Base-by-base conservation (phyloP, 2,329 filamentous ascomycete species). In the Fusarium equiseti region DNA sequence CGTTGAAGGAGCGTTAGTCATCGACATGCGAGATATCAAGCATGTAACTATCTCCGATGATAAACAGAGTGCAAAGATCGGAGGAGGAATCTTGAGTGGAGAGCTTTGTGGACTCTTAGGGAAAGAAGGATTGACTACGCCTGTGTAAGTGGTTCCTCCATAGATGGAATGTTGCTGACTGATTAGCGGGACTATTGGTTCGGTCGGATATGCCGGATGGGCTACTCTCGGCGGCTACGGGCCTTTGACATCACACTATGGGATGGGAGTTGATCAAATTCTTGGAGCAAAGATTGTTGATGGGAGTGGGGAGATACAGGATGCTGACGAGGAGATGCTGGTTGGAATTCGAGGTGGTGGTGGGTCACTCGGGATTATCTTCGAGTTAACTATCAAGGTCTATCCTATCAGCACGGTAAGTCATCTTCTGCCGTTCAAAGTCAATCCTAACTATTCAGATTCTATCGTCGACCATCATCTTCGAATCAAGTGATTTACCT, bases 11-110 rank as follows among this genome's bases (percentile, higher is more conserved):
- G 40, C 60, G 1, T 49, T 72, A 10, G 49, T 63, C 1, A 71
- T 71, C 8, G 68, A 72, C 10, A 63, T 71, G 70, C 51, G 70
- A 8, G 70, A 69, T 29, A 63, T 72, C 13, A 62, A 66, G 1
- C 35, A 59, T 8, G 57, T 66, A 15, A 15, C 22, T 0, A 8
- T 69, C 1, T 3, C 43, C 0, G 27, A 59, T 2, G 61, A 62
- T n/a, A 58, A 51, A 15, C 38, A 12, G 3, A 61, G 26, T 0
- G 68, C 65, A 7, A 35, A 11, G 4, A 35, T 72, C 0, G 70
- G 68, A 0, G 68, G 68, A 0, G 70, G 68, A 0, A 63, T 70
- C 1, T 15, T 72, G 0, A n/a, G 20, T 10, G 44, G 52, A 0
- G 8, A 43, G 0, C n/a, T 71, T 2, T 26, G 35, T 0, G 26